These are phyloP conservation scores for Heterobasidion occidentale DNA, from an alignment of 1,284 basidiomycete genomes.

Conservation along the genomic window DNA sequence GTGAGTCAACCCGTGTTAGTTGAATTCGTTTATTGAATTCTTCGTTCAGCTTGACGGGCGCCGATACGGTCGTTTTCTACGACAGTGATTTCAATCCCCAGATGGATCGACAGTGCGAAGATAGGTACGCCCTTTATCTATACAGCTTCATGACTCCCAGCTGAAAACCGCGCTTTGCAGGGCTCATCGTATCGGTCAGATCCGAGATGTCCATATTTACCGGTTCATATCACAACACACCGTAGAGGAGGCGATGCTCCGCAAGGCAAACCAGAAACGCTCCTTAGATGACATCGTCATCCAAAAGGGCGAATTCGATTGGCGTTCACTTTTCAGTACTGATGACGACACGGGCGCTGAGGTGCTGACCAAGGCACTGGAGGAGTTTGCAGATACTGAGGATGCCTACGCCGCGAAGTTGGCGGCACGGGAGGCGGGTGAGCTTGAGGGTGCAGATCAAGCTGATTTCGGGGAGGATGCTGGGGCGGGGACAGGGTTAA, in stretches of 20 bases:
- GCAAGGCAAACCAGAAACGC: slow-evolving; percentile 95
- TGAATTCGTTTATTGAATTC: slow-evolving; percentile 4
- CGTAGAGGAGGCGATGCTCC: slow-evolving; percentile 94
- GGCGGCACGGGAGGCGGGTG: slow-evolving; percentile 71
- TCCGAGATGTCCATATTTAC: slow-evolving; percentile 95
- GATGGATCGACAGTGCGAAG: slow-evolving; percentile 96
- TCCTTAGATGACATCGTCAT: slow-evolving; percentile 90
- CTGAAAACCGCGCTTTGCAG: slow-evolving; percentile 26
- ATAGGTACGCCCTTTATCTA: slow-evolving; percentile 48
- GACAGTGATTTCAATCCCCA: slow-evolving; percentile 98
- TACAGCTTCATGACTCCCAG: neutral
- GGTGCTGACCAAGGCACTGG: slow-evolving; percentile 61
- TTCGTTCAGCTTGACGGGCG: slow-evolving; percentile 75
- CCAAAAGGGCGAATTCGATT: slow-evolving; percentile 92
- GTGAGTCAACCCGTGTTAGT: slow-evolving; percentile 32
- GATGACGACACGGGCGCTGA: slow-evolving; percentile 23
- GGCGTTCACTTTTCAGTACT: slow-evolving; percentile 76
- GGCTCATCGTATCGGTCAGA: slow-evolving; percentile 93
- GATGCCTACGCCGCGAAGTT: slow-evolving; percentile 75
- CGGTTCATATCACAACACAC: slow-evolving; percentile 91
- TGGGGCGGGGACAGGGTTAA: slow-evolving; percentile 6
- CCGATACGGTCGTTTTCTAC: slow-evolving; percentile 94
- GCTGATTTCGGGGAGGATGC: slow-evolving; percentile 60
- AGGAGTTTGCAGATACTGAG: slow-evolving; percentile 83
- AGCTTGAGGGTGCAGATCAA: slow-evolving; percentile 67